Evolutionary conservation across 2,329 filamentous ascomycete genomes (phyloP).

Genomic region (Botrytis deweyae): DNA sequence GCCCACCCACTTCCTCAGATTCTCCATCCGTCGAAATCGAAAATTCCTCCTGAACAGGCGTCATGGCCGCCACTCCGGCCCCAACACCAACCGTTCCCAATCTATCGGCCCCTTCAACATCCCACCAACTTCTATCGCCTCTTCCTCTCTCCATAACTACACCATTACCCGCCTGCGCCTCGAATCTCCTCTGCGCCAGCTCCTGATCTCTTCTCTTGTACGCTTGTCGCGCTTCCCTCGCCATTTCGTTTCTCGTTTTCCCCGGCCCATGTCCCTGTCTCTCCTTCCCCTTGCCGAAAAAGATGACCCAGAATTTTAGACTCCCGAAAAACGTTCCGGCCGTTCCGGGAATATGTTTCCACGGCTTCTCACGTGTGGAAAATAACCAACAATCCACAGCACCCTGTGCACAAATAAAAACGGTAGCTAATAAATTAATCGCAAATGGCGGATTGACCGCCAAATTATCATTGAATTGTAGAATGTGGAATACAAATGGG

Average conservation of each 20-base stretch:
- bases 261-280: constrained; percentile 43
- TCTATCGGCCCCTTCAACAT: constrained; percentile 29
- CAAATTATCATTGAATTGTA: constrained; percentile 55
- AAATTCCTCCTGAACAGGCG: constrained; percentile 32
- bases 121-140: constrained; percentile 42
- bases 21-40: constrained; percentile 10
- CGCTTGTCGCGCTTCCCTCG: constrained; percentile 50
- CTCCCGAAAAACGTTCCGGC: constrained; percentile 42
- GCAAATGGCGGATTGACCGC: constrained; percentile 54
- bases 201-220: constrained; percentile 51
- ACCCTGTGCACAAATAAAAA: constrained; percentile 64
- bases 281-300: constrained; percentile 29
- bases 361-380: constrained; percentile 67
- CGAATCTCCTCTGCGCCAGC: constrained; percentile 41
- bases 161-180: constrained; percentile 24
- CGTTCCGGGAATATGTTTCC: constrained; percentile 54
- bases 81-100: constrained; percentile 1
- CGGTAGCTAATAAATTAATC: constrained; percentile 54
- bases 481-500: constrained; percentile 65
- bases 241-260: constrained; percentile 53
- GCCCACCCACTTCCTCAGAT: background rate
- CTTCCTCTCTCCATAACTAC: constrained; percentile 19
- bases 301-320: constrained; percentile 38
- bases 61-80: constrained; percentile 25
- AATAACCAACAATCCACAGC: constrained; percentile 69